A percentile compares a stretch with the other conserved stretches of the same genome.
These are phyloP conservation scores for Carex myosuroides DNA, from an alignment of 176 grass and related monocot species.

Conservation along the genomic window DNA sequence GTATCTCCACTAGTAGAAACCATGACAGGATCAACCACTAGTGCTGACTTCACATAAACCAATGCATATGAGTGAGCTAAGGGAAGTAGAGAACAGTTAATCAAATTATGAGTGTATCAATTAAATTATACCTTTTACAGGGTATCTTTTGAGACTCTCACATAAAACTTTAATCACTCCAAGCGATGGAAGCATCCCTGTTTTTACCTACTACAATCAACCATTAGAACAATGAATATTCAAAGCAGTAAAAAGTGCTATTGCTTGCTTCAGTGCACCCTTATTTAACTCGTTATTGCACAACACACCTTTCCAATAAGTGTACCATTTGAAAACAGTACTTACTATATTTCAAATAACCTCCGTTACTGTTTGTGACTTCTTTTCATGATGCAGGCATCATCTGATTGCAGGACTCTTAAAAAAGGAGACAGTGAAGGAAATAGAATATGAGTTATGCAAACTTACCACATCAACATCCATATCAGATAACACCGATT, in stretches of 20 bases:
- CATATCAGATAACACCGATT: conserved; percentile 89
- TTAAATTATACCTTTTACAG: conserved; percentile 71
- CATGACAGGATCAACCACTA: conserved; percentile 99
- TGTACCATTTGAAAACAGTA: neutral
- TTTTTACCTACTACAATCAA: conserved; percentile 63
- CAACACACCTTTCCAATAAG: neutral
- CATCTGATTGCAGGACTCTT: neutral
- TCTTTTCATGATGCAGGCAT: neutral
- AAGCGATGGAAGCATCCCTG: conserved; percentile 84
- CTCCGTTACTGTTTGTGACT: neutral
- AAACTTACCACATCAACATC: conserved; percentile 73
- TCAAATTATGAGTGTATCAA: neutral
- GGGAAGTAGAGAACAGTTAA: neutral
- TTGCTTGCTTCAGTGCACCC: neutral
- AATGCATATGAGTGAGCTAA: conserved; percentile 32
- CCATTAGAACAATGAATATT: conserved; percentile 10
- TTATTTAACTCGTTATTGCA: neutral
- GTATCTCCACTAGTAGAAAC: conserved; percentile 84
- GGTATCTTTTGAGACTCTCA: conserved; percentile 57
- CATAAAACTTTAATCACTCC: conserved; percentile 66
- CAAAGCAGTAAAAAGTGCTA: neutral
- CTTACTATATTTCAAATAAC: neutral
- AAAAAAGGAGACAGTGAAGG: neutral
- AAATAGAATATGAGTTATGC: neutral
- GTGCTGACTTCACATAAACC: conserved; percentile 65